These are phyloP conservation scores for Prunus campanulata DNA, from an alignment of 306 rosid genomes.

Conservation along the genomic window DNA sequence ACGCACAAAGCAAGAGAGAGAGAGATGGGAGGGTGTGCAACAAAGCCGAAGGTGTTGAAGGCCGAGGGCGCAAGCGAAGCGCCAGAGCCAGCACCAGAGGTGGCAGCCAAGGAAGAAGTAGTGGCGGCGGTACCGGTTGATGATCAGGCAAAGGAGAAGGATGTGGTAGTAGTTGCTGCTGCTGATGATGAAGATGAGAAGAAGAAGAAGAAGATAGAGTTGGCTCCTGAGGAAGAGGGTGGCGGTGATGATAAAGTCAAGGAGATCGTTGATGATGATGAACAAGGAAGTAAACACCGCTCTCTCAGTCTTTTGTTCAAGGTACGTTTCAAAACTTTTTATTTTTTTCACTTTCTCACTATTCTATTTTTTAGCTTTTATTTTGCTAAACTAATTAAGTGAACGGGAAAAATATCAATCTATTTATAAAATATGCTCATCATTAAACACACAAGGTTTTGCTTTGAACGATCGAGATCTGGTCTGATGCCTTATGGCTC, in stretches of 20 bases:
- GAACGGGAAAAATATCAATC: too few relatives aligned
- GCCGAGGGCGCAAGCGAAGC: neutral
- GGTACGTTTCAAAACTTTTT: conserved; percentile 16
- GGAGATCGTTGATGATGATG: conserved; percentile 38
- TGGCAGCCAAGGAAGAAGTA: conserved; percentile 22
- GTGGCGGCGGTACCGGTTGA: neutral
- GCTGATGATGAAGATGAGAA: neutral
- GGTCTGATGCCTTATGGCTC: too few relatives aligned
- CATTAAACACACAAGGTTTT: too few relatives aligned
- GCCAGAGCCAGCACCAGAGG: conserved; percentile 27
- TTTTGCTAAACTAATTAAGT: neutral
- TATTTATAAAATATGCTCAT: too few relatives aligned
- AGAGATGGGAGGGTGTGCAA: conserved; percentile 67
- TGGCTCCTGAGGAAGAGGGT: neutral
- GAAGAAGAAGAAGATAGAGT: conserved; percentile 3
- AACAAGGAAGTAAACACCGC: conserved; percentile 30
- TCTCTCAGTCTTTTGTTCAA: conserved; percentile 63
- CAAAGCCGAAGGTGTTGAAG: conserved; percentile 52
- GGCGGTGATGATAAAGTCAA: conserved; percentile 3
- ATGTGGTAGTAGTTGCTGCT: neutral
- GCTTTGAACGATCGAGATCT: too few relatives aligned
- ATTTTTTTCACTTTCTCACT: neutral
- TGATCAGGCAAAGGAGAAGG: conserved; percentile 1
- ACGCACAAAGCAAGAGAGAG: neutral
- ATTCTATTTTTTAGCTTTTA: neutral